Conservation (phyloP, 805 yeast species). For the Candida silvicultrix region DNA sequence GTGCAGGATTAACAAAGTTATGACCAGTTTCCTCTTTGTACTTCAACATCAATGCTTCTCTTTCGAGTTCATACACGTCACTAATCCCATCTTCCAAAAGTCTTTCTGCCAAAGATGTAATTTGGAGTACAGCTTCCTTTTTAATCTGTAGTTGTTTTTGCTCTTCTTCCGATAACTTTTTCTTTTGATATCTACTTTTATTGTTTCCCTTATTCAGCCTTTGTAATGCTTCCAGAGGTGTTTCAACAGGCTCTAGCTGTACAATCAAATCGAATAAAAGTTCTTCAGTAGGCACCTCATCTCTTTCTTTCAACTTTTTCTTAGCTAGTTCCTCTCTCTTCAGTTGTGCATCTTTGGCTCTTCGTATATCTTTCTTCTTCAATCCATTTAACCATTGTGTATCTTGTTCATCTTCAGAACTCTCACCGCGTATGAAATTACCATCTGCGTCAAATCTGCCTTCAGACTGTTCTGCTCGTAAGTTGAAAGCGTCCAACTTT, state of each 20-base stretch:
- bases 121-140: slow-evolving; percentile 26
- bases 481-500: slow-evolving; percentile 56
- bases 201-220: slow-evolving; percentile 26
- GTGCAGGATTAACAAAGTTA: slow-evolving; percentile 19
- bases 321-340: slow-evolving; percentile 19
- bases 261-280: slow-evolving; percentile 30
- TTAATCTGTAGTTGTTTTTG: slow-evolving; percentile 5
- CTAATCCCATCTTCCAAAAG: slow-evolving; percentile 35
- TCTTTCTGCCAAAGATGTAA: slow-evolving; percentile 45
- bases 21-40: slow-evolving; percentile 39
- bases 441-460: slow-evolving; percentile 61
- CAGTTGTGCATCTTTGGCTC: slow-evolving; percentile 29
- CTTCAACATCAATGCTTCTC: slow-evolving; percentile 48
- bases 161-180: slow-evolving; percentile 10
- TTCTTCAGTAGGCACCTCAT: slow-evolving; percentile 12
- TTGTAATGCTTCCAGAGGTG: slow-evolving; percentile 49
- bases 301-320: slow-evolving; percentile 9
- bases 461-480: slow-evolving; percentile 48
- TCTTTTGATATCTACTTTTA: slow-evolving; percentile 13
- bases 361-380: slow-evolving; percentile 28
- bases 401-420: slow-evolving; percentile 25
- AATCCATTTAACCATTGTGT: slow-evolving; percentile 33
- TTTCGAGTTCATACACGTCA: slow-evolving; percentile 44
- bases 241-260: slow-evolving; percentile 51
- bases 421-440: slow-evolving; percentile 39